These are phyloP conservation scores for Phoma sp. DNA, from an alignment of 2,329 filamentous ascomycete genomes.

Conservation along the genomic window DNA sequence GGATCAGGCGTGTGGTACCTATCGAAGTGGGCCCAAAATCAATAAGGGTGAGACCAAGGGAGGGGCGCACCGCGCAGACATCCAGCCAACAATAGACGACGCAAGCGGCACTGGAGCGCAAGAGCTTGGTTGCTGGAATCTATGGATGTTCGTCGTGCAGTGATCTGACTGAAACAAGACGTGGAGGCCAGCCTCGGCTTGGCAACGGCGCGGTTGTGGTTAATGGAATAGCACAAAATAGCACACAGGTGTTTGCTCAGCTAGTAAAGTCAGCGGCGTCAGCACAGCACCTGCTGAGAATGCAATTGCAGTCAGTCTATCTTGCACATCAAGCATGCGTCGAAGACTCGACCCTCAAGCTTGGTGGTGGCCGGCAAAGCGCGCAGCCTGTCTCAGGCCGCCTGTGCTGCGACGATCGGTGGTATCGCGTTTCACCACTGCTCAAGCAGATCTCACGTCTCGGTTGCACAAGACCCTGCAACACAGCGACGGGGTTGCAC, in stretches of 20 bases:
- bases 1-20: too few species aligned
- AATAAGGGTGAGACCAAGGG: too few species aligned
- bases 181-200: neutral
- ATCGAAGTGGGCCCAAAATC: too few species aligned
- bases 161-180: neutral
- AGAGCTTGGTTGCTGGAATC: too few species aligned
- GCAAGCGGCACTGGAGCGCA: too few species aligned
- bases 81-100: too few species aligned
- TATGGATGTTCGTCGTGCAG: neutral
- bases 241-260: neutral
- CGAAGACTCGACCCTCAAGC: neutral
- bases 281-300: neutral
- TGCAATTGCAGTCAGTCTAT: neutral
- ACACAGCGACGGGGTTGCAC: conserved; percentile 6
- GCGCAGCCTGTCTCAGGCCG: conserved; percentile 14
- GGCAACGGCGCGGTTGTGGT: neutral
- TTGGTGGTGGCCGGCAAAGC: conserved; percentile 4
- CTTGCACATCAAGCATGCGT: neutral
- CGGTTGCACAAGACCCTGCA: conserved; percentile 9
- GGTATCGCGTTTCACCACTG: conserved; percentile 24
- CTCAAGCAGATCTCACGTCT: conserved; percentile 5
- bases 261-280: neutral
- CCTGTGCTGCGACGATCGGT: conserved; percentile 11
- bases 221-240: neutral
- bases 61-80: too few species aligned